phyloP scores from a whole-genome alignment of 2,329 filamentous ascomycete species.

The Clonostachys byssicola region DNA sequence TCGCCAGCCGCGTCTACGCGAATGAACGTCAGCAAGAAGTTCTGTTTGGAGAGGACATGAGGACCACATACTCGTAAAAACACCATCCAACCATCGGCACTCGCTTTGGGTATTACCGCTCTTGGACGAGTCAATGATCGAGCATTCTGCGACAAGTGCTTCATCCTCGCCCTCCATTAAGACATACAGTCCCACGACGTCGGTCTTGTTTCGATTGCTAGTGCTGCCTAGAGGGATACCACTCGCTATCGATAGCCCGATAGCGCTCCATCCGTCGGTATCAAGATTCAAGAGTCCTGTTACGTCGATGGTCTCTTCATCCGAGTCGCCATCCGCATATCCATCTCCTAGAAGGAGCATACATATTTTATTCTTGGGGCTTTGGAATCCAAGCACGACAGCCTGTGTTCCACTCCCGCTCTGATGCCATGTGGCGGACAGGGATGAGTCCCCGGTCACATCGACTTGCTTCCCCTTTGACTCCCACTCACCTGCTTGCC shows the following conservation, averaged over 20 bases:
- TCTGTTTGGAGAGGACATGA: no score
- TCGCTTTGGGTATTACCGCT: neutral
- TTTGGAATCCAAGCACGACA: slow-evolving; percentile 7
- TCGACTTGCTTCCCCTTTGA: slow-evolving; percentile 1
- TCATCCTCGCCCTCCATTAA: slow-evolving; percentile 7
- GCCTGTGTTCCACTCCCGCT: slow-evolving; percentile 3
- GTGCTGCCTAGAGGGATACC: neutral
- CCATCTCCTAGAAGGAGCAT: neutral
- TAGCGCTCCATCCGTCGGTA: slow-evolving; percentile 3
- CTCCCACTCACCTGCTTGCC: slow-evolving; percentile 8
- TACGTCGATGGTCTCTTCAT: neutral
- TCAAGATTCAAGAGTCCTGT: neutral
- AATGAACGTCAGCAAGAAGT: neutral
- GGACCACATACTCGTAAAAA: slow-evolving; percentile 6
- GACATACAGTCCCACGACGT: neutral
- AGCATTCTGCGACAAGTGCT: slow-evolving; percentile 1
- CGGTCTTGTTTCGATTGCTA: no score
- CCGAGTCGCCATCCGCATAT: neutral
- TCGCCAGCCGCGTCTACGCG: neutral
- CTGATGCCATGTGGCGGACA: slow-evolving; percentile 11
- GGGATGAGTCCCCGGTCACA: slow-evolving; percentile 4
- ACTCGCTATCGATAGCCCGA: slow-evolving; percentile 3
- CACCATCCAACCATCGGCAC: slow-evolving; percentile 6
- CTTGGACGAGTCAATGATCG: neutral
- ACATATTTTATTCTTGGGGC: neutral